Conservation (phyloP, 2,329 filamentous ascomycete genomes). For the Stagonosporopsis chrysanthemi region DNA sequence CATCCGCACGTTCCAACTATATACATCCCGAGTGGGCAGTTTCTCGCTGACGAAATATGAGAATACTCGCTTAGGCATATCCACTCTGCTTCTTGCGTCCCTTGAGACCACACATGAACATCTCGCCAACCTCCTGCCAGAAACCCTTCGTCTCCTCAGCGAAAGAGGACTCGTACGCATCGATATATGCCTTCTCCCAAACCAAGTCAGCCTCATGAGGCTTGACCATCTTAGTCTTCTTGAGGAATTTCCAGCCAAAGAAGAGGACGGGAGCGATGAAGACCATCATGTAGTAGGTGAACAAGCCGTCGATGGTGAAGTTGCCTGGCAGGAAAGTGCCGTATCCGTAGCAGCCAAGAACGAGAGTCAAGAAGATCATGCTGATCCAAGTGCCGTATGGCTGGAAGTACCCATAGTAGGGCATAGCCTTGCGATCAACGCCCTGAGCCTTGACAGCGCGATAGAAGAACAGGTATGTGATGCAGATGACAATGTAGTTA, state of each 20-base stretch:
- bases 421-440: constrained; percentile 55
- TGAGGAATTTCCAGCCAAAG: constrained; percentile 68
- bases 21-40: neutral
- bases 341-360: constrained; percentile 32
- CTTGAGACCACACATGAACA: constrained; percentile 25
- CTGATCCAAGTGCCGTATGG: constrained; percentile 27
- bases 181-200: constrained; percentile 54
- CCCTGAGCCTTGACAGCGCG: constrained; percentile 55
- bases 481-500: constrained; percentile 56
- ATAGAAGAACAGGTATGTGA: constrained; percentile 65
- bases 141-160: constrained; percentile 32
- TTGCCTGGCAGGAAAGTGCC: constrained; percentile 52
- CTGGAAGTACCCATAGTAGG: constrained; percentile 53
- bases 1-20: neutral
- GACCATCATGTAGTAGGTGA: constrained; percentile 51
- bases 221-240: constrained; percentile 62
- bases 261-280: constrained; percentile 36
- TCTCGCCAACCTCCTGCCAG: constrained; percentile 38
- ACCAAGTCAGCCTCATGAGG: constrained; percentile 51
- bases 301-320: constrained; percentile 58
- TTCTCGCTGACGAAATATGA: neutral
- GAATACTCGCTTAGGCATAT: constrained; percentile 1
- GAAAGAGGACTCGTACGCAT: constrained; percentile 44
- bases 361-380: constrained; percentile 24
- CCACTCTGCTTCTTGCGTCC: constrained; percentile 14